Conservation (phyloP, 2,329 filamentous ascomycete species). For the Fonsecaea erecta region DNA sequence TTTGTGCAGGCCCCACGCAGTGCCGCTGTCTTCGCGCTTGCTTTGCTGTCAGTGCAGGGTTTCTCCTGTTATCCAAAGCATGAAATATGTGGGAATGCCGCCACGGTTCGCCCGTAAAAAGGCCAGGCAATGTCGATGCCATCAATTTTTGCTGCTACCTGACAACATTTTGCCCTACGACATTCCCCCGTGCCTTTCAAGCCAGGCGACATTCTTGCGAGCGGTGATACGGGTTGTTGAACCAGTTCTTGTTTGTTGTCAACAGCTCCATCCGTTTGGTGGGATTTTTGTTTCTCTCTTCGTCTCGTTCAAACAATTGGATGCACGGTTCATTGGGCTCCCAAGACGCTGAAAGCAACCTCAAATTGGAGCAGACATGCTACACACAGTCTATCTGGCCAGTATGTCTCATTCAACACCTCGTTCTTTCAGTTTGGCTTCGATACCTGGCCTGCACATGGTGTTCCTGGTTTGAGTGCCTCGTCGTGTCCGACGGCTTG, state of each 20-base stretch:
- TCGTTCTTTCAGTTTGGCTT: constrained; percentile 21
- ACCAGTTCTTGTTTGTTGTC: constrained; percentile 19
- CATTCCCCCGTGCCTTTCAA: constrained; percentile 17
- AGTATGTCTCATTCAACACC: constrained; percentile 33
- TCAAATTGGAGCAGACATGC: constrained; percentile 32
- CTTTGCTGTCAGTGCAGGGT: constrained; percentile 39
- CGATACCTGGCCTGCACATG: constrained; percentile 9
- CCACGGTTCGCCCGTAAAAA: constrained; percentile 31
- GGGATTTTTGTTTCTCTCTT: constrained; percentile 2
- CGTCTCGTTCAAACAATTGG: constrained; percentile 22
- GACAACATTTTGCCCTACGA: constrained; percentile 23
- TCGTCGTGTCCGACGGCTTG: constrained; percentile 3
- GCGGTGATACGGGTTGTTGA: constrained; percentile 23
- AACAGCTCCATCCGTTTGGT: constrained; percentile 15
- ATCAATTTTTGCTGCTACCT: constrained; percentile 27
- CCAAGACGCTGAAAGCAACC: constrained; percentile 10
- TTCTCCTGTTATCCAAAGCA: constrained; percentile 19
- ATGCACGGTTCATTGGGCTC: constrained; percentile 31
- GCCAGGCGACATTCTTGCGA: constrained; percentile 20
- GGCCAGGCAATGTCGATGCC: constrained; percentile 28
- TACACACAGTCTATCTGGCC: constrained; percentile 38
- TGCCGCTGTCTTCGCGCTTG: constrained; percentile 35
- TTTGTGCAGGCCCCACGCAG: constrained; percentile 36
- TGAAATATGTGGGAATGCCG: constrained; percentile 30
- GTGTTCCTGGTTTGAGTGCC: constrained; percentile 15